Evolutionary conservation across 441 rosid species (phyloP), one percentile per base, ranked within the genome.

Genomic region (Pelargonium cotyledonis): DNA sequence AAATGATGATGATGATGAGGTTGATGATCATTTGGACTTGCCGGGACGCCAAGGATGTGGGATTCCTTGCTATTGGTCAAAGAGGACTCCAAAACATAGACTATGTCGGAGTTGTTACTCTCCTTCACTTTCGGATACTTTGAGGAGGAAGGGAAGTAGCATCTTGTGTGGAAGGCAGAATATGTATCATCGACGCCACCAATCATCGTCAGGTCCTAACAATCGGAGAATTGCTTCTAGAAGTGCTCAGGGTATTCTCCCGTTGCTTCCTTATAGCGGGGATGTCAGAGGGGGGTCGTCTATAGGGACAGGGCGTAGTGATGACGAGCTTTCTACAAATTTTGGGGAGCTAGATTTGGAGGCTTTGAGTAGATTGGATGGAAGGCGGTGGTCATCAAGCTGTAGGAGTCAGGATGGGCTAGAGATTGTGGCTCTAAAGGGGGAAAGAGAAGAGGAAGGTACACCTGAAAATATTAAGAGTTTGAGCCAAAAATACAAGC

Each of bases 361-460:
- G 80, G 99, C 93, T 29, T 78, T 90, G 82, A 92, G 99, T 79
- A 86, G 99, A 80, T 84, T 95, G 82, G 99, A 95, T 68, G 99
- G 98, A 74, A 81, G 88, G 81, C 86, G 99, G 73, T 95, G 99
- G 99, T 95, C 95, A 18, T 72, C 94, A 72, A 92, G 91, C 78
- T 86, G 86, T 78, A 84, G 92, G 85, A 87, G 91, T 85, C 92
- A 82, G 70, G 99, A 94, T 77, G 90, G 92, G 51, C 73, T 84
- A 67, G 98, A 85, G 74, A 80, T 77, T 76, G 87, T 82, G 65
- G 79, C 90, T 70, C 73, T 82, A 66, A 80, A 82, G 68, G 86
- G 84, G 69, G 95, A 86, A 71, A 79, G 74, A 62, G 97, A 89
- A 70, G 95, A 89, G 68, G 96, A 84, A 75, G 82, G 89, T 63